Conservation (phyloP, 768 basidiomycete species). For the Collybiopsis luxurians region DNA sequence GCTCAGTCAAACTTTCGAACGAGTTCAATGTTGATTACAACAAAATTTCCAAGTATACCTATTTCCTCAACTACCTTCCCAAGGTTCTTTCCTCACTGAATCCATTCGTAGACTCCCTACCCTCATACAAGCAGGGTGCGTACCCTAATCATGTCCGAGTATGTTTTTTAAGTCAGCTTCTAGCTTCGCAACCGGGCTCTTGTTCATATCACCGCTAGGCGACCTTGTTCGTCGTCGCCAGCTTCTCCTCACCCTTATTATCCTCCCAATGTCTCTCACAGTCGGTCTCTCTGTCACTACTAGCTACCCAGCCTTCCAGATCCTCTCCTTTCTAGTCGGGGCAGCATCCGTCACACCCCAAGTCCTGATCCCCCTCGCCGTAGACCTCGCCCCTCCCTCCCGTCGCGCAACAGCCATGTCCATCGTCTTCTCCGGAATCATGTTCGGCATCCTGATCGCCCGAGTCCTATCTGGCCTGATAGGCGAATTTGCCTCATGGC, state of each 20-base stretch:
- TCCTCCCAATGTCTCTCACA: constrained; percentile 54
- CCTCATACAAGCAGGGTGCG: constrained; percentile 65
- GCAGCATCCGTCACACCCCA: constrained; percentile 68
- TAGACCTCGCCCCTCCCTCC: constrained; percentile 76
- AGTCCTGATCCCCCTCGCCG: constrained; percentile 75
- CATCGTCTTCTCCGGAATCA: constrained; percentile 64
- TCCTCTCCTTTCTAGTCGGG: constrained; percentile 70
- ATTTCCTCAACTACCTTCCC: constrained; percentile 7
- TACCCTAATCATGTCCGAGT: not conserved
- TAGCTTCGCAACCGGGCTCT: constrained; percentile 70
- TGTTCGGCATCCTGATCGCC: constrained; percentile 72
- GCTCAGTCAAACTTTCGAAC: constrained; percentile 38
- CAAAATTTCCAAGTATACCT: constrained; percentile 36
- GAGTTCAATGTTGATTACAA: constrained; percentile 37
- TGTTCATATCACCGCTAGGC: constrained; percentile 79
- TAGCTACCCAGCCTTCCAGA: constrained; percentile 59
- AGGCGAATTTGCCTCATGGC: constrained; percentile 68
- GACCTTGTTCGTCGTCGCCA: constrained; percentile 78
- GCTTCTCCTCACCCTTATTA: constrained; percentile 58
- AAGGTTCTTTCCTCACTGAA: constrained; percentile 17
- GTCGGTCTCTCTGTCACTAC: constrained; percentile 70
- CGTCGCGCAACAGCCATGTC: constrained; percentile 74
- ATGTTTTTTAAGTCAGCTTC: not conserved
- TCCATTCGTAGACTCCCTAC: constrained; percentile 60
- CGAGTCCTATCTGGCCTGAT: constrained; percentile 76